phyloP scores from a whole-genome alignment of 2,329 filamentous ascomycete species.

The Paecilomyces niveus region DNA sequence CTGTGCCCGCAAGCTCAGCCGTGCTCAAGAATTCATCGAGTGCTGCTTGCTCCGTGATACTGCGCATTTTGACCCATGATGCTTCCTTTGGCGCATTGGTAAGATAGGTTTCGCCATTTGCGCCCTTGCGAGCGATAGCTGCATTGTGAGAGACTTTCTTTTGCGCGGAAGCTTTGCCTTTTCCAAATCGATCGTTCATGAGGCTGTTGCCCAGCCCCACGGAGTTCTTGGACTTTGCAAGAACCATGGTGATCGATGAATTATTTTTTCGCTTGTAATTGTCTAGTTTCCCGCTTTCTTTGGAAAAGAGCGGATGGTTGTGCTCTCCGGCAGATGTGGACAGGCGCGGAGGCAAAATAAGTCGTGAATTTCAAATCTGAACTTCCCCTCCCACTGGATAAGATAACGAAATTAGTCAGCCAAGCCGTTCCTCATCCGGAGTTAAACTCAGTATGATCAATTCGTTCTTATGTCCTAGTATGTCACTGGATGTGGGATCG shows the following conservation, averaged over 20 bases:
- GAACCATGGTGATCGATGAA: conserved; percentile 47
- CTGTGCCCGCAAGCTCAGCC: conserved; percentile 92
- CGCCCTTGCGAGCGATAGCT: conserved; percentile 64
- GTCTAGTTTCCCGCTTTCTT: background rate
- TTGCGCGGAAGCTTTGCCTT: conserved; percentile 77
- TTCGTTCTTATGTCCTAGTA: too few relatives aligned
- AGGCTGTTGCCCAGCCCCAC: conserved; percentile 94
- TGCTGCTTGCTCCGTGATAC: conserved; percentile 91
- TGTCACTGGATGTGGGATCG: background rate
- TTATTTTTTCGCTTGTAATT: background rate
- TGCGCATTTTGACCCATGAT: conserved; percentile 98
- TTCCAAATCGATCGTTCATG: conserved; percentile 98
- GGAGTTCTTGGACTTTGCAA: conserved; percentile 89
- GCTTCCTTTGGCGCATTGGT: conserved; percentile 88
- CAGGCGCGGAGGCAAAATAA: conserved; percentile 7
- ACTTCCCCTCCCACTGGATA: conserved; percentile 19
- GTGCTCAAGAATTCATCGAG: conserved; percentile 95
- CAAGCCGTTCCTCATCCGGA: background rate
- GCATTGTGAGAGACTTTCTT: conserved; percentile 59
- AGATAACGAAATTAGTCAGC: conserved; percentile 25
- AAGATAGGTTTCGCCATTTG: conserved; percentile 81
- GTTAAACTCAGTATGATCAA: background rate
- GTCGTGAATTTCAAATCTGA: conserved; percentile 13
- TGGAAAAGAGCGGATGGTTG: background rate
- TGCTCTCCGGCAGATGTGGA: background rate